Base-by-base conservation (phyloP, 495 filamentous ascomycete genomes). In the Lasiosphaeria miniovina region DNA sequence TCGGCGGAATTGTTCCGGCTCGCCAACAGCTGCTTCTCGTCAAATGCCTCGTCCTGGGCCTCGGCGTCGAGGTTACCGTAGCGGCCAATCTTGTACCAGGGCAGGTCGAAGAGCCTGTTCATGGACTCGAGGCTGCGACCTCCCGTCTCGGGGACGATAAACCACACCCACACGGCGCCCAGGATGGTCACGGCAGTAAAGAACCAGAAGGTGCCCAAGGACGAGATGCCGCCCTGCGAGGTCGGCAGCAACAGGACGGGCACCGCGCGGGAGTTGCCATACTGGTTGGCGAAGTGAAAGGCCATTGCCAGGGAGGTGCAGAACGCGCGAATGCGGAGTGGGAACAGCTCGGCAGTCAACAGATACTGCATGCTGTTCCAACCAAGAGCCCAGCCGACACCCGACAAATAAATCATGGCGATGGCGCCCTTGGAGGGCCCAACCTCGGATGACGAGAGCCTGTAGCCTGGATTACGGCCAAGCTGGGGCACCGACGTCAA, bases 321-420 rank as follows among this genome's bases (percentile, higher is more conserved):
- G 31, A 84, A 66, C 12, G 80, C 77, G 1, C 82, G 73, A 12
- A 85, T 78, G 14, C 79, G 74, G 10, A 89, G 74, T 3, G 88
- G 88, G 72, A 88, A 92, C 36, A 92, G 79, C 66, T 92, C 89
- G 0, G 87, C 84, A 31, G 86, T 89, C 51, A 91, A 77, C 2
- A 92, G 79, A 59, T 90, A 92, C 64, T 89, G 88, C 77, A 90
- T 88, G 4, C 77, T 81, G 66, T 89, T 90, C 86, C 87, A 90
- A 52, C 88, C 88, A 0, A 90, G 74, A 0, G 87, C 86, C 87
- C 88, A 91, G 2, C 88, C 86, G 14, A 82, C 70, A 3, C 85
- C 86, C 0, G 80, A 85, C 46, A 90, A 40, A 61, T 85, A 90
- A 54, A 90, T 87, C 81, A 86, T 84, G 34, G 81, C 83, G 58